Evolutionary conservation across 164 flowering plant species (phyloP).

Genomic region (Vitis rupestris): DNA sequence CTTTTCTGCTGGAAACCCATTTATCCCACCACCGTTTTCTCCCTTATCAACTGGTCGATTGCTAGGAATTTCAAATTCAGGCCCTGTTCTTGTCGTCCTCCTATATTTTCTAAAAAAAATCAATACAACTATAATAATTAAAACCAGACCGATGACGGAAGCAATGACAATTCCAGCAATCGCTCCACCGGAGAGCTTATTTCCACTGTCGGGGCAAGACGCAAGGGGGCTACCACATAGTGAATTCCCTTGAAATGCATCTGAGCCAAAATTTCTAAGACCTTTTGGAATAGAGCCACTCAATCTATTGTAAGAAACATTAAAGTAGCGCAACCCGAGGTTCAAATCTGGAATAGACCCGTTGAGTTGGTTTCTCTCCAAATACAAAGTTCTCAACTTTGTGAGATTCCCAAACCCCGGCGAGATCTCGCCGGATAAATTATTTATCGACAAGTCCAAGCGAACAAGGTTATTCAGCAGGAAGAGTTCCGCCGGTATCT

Average conservation of each 20-base stretch:
- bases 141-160: not conserved
- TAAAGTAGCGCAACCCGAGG: not conserved
- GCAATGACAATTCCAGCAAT: slow-evolving; percentile 1
- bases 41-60: not conserved
- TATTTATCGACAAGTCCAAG: not conserved
- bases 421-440: not conserved
- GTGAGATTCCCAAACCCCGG: not conserved
- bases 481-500: not conserved
- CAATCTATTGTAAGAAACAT: not conserved
- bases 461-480: not conserved
- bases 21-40: not conserved
- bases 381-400: not conserved
- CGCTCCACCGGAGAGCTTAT: not conserved
- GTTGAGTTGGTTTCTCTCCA: not conserved
- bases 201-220: not conserved
- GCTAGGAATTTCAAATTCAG: not conserved
- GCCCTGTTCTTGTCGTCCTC: not conserved
- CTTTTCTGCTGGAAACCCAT: no score
- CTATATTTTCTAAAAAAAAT: not conserved
- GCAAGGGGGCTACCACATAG: not conserved
- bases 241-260: not conserved
- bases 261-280: not conserved
- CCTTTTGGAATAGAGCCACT: not conserved
- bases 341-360: slow-evolving; percentile 2
- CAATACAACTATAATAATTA: not conserved